Conservation (phyloP, 2,329 filamentous ascomycete genomes). For the Trichothecium roseum region DNA sequence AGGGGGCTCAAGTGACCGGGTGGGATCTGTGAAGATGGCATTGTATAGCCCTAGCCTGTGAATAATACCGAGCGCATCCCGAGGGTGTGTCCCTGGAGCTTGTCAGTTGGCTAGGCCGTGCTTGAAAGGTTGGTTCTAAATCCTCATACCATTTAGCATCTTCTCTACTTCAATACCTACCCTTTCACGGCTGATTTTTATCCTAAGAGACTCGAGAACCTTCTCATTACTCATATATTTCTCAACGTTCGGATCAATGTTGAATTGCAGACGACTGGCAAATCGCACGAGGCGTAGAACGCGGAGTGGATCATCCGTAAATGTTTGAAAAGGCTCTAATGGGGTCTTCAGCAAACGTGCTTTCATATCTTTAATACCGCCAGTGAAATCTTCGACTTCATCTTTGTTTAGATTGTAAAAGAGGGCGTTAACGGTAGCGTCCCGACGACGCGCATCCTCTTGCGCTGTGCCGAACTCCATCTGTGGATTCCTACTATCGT, state of each 20-base stretch:
- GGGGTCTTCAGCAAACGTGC: constrained; percentile 71
- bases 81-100: constrained; percentile 43
- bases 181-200: constrained; percentile 88
- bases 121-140: background rate
- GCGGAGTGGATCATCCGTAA: constrained; percentile 84
- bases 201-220: constrained; percentile 68
- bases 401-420: constrained; percentile 87
- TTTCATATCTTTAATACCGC: constrained; percentile 66
- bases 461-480: constrained; percentile 90
- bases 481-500: constrained; percentile 80
- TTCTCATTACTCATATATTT: constrained; percentile 64
- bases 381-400: constrained; percentile 75
- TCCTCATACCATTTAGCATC: constrained; percentile 60
- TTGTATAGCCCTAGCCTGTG: constrained; percentile 57
- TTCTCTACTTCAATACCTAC: constrained; percentile 84
- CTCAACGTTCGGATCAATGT: constrained; percentile 60
- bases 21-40: constrained; percentile 64
- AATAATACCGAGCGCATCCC: constrained; percentile 52
- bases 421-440: constrained; percentile 90
- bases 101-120: background rate
- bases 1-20: constrained; percentile 33
- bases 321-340: constrained; percentile 79
- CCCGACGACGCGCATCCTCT: constrained; percentile 80
- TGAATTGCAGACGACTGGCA: constrained; percentile 72
- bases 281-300: constrained; percentile 84